Base-by-base conservation (phyloP, 2,329 filamentous ascomycete species). In the Alternaria sp. region DNA sequence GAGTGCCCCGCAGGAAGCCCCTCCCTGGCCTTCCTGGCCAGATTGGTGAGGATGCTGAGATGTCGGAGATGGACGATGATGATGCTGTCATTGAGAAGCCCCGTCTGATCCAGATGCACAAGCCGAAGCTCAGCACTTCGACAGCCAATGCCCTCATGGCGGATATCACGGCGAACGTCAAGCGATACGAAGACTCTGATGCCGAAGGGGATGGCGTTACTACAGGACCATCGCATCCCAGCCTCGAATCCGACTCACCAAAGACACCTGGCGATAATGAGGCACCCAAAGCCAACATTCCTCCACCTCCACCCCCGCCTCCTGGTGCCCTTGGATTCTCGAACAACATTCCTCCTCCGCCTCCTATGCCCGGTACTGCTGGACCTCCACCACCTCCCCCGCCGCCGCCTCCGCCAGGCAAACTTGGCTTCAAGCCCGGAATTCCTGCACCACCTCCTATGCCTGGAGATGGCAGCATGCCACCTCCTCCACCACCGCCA, bases 91-190 rank as follows among this genome's bases (percentile, higher is more conserved):
- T 90, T 67, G 92, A 94, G 81, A 95, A 90, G 80, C 92, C 94
- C 43, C 88, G 90, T 59, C 82, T 97, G 54, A 88, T 97, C 61
- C 87, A 96, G 79, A 88, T 95, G 81, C 90, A 88, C 77, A 88
- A 93, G 65, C 93, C 93, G 4, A 88, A 87, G 74, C 83, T 90
- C 75, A 85, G 85, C 64, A 81, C 84, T 45, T 79, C 87, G 81
- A 80, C 93, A 84, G 85, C 90, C 83, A 83, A 89, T 84, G 83
- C 89, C 76, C 78, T 95, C 82, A 75, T 90, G 83, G 81, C 86
- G 83, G 85, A 97, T 80, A 90, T 97, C 69, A 87, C 89, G 32
- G 87, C 89, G 54, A 96, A 91, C 81, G 87, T 95, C 73, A 90
- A 90, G 81, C 88, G 83, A 64, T 88, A 89, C 72, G 91, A 91